These are phyloP conservation scores for Kluyveromyces starmeri DNA, from an alignment of 805 yeast species.

Conservation along the genomic window DNA sequence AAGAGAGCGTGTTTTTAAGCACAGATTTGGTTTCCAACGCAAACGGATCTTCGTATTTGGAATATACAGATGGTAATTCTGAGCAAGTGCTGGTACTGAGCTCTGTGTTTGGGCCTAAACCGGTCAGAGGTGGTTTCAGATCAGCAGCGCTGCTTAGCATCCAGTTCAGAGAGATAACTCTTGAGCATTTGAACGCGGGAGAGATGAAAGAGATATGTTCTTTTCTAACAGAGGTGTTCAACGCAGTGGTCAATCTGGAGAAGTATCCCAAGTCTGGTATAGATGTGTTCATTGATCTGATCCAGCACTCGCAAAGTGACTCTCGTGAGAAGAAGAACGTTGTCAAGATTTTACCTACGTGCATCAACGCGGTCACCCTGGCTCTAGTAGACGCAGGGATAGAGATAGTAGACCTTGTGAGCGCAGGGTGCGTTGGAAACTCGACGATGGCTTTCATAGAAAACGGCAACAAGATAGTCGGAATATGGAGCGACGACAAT, in stretches of 20 bases:
- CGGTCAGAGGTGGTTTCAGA: conserved; percentile 64
- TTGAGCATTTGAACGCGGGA: conserved; percentile 18
- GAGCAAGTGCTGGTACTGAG: conserved; percentile 44
- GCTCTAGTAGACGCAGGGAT: conserved; percentile 83
- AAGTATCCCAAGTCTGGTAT: conserved; percentile 88
- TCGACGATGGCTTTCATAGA: conserved; percentile 44
- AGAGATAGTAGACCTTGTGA: conserved; percentile 68
- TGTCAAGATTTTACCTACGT: conserved; percentile 34
- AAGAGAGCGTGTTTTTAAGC: conserved; percentile 42
- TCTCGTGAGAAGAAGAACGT: conserved; percentile 11
- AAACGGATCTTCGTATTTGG: conserved; percentile 77
- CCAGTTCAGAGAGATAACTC: conserved; percentile 30
- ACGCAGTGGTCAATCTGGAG: conserved; percentile 37
- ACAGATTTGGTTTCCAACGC: conserved; percentile 62
- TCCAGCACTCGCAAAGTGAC: conserved; percentile 21
- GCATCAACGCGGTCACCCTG: conserved; percentile 39
- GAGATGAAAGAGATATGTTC: conserved; percentile 35
- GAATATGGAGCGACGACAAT: conserved; percentile 45
- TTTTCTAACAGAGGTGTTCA: conserved; percentile 32
- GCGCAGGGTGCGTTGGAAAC: conserved; percentile 45
- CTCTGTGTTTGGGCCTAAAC: conserved; percentile 83
- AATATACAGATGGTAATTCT: conserved; percentile 34
- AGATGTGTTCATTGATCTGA: conserved; percentile 62
- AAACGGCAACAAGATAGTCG: conserved; percentile 50
- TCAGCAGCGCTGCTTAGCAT: conserved; percentile 61